A percentile compares a stretch with the other conserved stretches of the same genome.
These are phyloP conservation scores for Symbiodinium natans DNA, from an alignment of 73 alveolate species.

Conservation along the genomic window DNA sequence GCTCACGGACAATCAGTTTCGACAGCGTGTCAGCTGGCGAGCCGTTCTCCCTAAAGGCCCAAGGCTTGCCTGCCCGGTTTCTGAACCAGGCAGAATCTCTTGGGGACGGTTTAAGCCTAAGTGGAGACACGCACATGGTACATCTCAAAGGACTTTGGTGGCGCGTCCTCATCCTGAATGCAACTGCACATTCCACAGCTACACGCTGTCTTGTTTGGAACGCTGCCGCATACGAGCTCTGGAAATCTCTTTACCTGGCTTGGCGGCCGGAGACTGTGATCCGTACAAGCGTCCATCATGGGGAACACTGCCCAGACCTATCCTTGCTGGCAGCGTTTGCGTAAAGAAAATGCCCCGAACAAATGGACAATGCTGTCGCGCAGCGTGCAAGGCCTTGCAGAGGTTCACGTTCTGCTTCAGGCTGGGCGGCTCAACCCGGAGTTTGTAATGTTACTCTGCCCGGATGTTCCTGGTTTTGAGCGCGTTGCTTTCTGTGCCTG, in stretches of 20 bases:
- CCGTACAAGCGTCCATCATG: not conserved
- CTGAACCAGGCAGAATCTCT: constrained; percentile 31
- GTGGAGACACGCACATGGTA: not conserved
- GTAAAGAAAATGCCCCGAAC: no score
- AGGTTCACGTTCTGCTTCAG: no score
- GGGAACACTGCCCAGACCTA: not conserved
- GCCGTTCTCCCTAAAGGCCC: not conserved
- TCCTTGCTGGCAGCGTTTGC: not conserved
- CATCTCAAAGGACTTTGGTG: constrained; percentile 29
- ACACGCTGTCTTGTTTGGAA: constrained; percentile 10
- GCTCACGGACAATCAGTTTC: not conserved
- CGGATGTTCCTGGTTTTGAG: no score
- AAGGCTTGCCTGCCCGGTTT: not conserved
- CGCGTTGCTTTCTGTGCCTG: no score
- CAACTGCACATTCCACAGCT: constrained; percentile 18
- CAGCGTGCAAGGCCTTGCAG: no score
- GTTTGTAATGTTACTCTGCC: no score
- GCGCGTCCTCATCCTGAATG: not conserved
- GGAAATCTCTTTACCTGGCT: not conserved
- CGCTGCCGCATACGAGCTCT: not conserved
- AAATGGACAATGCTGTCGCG: no score
- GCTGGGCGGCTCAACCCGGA: no score
- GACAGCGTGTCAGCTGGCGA: not conserved
- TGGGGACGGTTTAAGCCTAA: not conserved
- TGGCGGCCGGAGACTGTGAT: not conserved